Percentiles rank a stretch among this genome's conserved stretches.
These are phyloP conservation scores for Xerocomus minutiporus DNA, from an alignment of 1,284 basidiomycete genomes.

Conservation along the genomic window DNA sequence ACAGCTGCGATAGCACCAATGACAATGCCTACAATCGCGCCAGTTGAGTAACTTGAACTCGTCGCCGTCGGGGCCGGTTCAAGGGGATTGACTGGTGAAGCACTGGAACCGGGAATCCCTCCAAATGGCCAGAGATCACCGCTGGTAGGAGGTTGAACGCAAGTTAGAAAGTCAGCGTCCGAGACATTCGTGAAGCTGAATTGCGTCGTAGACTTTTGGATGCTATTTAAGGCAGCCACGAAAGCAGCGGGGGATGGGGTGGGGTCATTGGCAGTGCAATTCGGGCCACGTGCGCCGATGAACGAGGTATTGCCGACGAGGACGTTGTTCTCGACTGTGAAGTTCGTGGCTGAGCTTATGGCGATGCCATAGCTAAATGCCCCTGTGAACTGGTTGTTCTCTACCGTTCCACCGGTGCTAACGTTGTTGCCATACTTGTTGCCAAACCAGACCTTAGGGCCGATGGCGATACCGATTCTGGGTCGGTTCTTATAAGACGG, in stretches of 20 bases:
- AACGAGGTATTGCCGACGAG: constrained; percentile 73
- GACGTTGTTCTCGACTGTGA: constrained; percentile 61
- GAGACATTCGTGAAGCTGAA: constrained; percentile 47
- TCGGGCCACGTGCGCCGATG: constrained; percentile 66
- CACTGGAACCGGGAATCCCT: constrained; percentile 39
- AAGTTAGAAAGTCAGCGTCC: constrained; percentile 57
- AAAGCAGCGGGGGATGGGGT: constrained; percentile 55
- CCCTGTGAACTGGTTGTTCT: constrained; percentile 65
- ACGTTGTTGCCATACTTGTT: constrained; percentile 56
- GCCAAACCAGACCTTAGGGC: constrained; percentile 77
- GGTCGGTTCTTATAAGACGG: constrained; percentile 1
- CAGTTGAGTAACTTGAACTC: constrained; percentile 29
- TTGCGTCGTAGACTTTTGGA: constrained; percentile 44
- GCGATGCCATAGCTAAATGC: constrained; percentile 71
- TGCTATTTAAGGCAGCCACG: constrained; percentile 48
- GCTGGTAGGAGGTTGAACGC: constrained; percentile 59
- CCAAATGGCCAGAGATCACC: constrained; percentile 75
- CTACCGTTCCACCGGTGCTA: constrained; percentile 55
- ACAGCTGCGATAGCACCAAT: constrained; percentile 52
- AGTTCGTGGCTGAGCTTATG: constrained; percentile 59
- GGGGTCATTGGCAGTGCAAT: constrained; percentile 55
- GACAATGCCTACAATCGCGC: constrained; percentile 47
- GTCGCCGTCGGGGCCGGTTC: constrained; percentile 16
- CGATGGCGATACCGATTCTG: constrained; percentile 72
- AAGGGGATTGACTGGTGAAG: constrained; percentile 8